phyloP scores from a whole-genome alignment of 2,329 filamentous ascomycete genomes.

The Trichoderma asperellum region DNA sequence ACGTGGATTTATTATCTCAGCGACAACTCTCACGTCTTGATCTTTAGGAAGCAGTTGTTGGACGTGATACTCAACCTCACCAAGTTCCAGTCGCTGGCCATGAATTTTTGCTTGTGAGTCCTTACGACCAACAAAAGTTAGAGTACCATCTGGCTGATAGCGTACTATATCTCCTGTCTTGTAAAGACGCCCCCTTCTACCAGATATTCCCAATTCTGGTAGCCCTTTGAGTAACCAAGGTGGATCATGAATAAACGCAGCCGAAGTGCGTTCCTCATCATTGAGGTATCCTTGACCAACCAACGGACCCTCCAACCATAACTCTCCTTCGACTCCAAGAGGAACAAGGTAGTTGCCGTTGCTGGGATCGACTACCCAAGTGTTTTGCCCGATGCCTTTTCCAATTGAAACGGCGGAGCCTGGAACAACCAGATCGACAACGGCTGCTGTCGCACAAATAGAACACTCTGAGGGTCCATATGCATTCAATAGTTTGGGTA shows the following conservation, averaged over 20 bases:
- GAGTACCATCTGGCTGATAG: conserved; percentile 46
- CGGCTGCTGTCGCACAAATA: not conserved
- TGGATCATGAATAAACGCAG: not conserved
- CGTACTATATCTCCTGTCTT: conserved; percentile 51
- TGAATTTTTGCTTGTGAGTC: conserved; percentile 61
- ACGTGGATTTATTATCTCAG: not conserved
- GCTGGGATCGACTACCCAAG: conserved; percentile 18
- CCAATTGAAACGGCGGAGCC: not conserved
- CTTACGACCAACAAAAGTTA: conserved; percentile 50
- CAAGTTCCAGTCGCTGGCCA: conserved; percentile 56
- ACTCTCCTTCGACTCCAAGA: conserved; percentile 25
- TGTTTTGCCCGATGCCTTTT: not conserved
- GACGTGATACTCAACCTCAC: conserved; percentile 37
- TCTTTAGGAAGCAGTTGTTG: not conserved
- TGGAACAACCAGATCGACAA: not conserved
- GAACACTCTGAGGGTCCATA: not conserved
- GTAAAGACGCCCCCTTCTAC: conserved; percentile 38
- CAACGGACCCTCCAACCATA: conserved; percentile 19
- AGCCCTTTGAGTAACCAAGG: not conserved
- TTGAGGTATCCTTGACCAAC: conserved; percentile 22
- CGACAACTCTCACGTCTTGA: not conserved
- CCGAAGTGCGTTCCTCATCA: conserved; percentile 1
- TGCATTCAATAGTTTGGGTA: not conserved
- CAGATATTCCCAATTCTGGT: not conserved
- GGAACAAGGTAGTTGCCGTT: conserved; percentile 9